These are phyloP conservation scores for Paramecium caudatum DNA, from an alignment of 73 alveolate species.

Conservation along the genomic window DNA sequence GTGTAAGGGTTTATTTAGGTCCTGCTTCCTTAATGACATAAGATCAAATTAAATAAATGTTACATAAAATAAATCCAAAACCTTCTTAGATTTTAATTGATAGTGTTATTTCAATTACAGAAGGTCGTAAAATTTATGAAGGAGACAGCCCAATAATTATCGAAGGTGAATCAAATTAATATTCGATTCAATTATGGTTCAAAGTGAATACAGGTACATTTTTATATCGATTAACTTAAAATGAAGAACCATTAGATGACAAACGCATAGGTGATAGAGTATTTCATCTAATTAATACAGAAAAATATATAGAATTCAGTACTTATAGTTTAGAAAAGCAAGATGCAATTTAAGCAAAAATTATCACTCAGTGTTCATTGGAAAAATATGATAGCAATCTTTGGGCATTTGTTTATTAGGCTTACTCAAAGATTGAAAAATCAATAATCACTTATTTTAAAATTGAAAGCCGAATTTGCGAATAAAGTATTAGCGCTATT, in stretches of 20 bases:
- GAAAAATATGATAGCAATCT: neutral
- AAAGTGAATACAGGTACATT: neutral
- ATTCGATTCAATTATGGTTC: slow-evolving; percentile 19
- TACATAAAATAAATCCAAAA: neutral
- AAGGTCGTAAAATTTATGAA: neutral
- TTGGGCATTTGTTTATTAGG: slow-evolving; percentile 43
- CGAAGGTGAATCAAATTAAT: neutral
- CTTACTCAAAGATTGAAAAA: neutral
- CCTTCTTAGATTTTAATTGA: neutral
- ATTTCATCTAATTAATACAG: neutral
- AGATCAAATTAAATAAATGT: neutral
- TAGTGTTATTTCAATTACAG: neutral
- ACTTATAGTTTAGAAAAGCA: neutral
- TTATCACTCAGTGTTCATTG: neutral
- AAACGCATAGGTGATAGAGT: neutral
- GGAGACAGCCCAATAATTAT: slow-evolving; percentile 38
- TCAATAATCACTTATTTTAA: neutral
- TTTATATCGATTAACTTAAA: neutral
- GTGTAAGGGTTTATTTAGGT: slow-evolving; percentile 40
- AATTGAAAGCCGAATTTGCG: neutral
- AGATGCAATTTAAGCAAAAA: neutral
- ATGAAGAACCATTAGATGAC: neutral
- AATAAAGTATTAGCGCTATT: neutral
- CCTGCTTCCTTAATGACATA: neutral
- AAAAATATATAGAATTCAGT: neutral